Conservation (phyloP, 2,329 filamentous ascomycete species). For the Aspergillus flavus region DNA sequence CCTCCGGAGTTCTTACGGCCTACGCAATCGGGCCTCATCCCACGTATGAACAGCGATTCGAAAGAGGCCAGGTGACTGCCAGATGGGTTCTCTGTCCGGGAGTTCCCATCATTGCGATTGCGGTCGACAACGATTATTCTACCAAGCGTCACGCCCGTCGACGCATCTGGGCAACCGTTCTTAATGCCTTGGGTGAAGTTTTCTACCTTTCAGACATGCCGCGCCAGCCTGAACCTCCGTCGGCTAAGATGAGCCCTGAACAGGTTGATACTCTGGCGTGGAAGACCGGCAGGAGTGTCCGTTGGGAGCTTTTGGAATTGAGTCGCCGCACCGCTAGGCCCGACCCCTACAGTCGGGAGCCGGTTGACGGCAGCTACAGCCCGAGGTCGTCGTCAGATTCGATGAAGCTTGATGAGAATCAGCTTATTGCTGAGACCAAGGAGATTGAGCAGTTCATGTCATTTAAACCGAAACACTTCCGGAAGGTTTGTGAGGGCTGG, state of each 20-base stretch:
- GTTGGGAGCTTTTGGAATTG: slow-evolving; percentile 78
- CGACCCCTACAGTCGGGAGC: slow-evolving; percentile 72
- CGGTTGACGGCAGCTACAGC: slow-evolving; percentile 73
- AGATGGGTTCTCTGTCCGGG: slow-evolving; percentile 91
- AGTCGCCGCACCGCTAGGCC: slow-evolving; percentile 72
- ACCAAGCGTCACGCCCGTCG: slow-evolving; percentile 67
- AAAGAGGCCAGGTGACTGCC: slow-evolving; percentile 77
- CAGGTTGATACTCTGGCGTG: slow-evolving; percentile 71
- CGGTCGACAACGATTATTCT: slow-evolving; percentile 81
- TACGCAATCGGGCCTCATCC: slow-evolving; percentile 72
- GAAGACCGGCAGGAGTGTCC: slow-evolving; percentile 74
- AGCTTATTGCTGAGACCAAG: slow-evolving; percentile 73
- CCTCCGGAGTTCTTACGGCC: slow-evolving; percentile 77
- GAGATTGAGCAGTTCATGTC: slow-evolving; percentile 78
- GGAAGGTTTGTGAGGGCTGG: slow-evolving; percentile 79
- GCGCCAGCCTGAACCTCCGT: slow-evolving; percentile 53
- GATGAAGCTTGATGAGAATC: slow-evolving; percentile 70
- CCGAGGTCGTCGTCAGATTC: slow-evolving; percentile 75
- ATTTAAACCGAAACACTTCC: slow-evolving; percentile 76
- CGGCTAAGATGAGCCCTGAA: slow-evolving; percentile 47
- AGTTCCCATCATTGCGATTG: slow-evolving; percentile 83
- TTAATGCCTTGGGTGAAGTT: slow-evolving; percentile 91
- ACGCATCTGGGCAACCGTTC: slow-evolving; percentile 85
- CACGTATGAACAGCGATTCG: slow-evolving; percentile 63
- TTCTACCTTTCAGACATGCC: slow-evolving; percentile 80